Percentiles rank a stretch among this genome's conserved stretches.
phyloP scores from a whole-genome alignment of 129 eudicot genomes.

The Centella asiatica region DNA sequence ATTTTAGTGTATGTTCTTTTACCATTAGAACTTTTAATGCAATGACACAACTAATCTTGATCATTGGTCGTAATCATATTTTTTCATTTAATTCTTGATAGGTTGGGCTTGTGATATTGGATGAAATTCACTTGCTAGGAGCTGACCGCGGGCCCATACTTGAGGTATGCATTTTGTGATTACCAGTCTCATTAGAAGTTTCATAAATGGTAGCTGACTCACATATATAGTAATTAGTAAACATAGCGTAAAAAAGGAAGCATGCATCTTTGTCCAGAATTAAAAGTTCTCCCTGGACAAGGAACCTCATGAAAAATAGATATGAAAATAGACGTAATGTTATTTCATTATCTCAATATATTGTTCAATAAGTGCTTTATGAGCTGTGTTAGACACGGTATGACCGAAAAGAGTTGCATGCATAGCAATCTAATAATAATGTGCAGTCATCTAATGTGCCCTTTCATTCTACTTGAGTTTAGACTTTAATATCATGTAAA shows the following conservation, averaged over 20 bases:
- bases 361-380: too few relatives aligned
- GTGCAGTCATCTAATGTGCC: not conserved
- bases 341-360: too few relatives aligned
- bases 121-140: conserved; percentile 95
- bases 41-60: not conserved
- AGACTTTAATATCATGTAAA: too few relatives aligned
- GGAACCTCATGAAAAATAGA: not conserved
- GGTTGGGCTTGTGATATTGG: conserved; percentile 98
- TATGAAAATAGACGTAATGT: too few relatives aligned
- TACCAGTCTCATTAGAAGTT: not conserved
- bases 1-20: not conserved
- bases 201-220: not conserved
- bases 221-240: not conserved
- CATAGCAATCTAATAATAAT: not conserved
- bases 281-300: not conserved
- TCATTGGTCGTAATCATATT: not conserved
- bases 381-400: not conserved
- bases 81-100: conserved; percentile 19
- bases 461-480: too few relatives aligned
- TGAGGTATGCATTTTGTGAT: conserved; percentile 55
- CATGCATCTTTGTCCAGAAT: not conserved
- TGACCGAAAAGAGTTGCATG: not conserved
- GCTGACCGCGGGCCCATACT: conserved; percentile 99
- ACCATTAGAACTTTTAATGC: not conserved
- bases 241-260: not conserved